Conservation (phyloP, 176 grass and related monocot genomes). For the Juncus effusus region DNA sequence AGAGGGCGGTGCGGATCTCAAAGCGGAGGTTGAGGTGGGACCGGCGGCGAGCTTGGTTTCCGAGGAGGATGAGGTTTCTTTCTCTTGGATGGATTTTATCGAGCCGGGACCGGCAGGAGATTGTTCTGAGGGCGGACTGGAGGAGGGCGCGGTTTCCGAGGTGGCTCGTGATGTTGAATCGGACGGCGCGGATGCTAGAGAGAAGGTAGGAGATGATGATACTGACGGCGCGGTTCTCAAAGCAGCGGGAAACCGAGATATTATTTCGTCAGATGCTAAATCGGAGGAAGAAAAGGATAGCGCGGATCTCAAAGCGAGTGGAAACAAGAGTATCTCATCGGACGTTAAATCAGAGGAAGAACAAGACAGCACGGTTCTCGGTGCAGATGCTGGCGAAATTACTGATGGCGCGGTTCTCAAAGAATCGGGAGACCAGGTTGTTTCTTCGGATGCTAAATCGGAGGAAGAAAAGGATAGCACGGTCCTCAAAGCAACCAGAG, state of each 20-base stretch:
- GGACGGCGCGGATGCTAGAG: neutral
- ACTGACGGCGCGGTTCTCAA: neutral
- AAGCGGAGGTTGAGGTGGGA: constrained; percentile 6
- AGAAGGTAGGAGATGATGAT: neutral
- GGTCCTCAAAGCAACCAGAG: neutral
- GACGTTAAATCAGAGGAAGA: constrained; percentile 13
- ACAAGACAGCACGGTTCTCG: neutral
- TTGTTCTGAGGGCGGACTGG: neutral
- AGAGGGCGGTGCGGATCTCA: neutral
- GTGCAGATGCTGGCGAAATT: too few relatives aligned
- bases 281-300: neutral
- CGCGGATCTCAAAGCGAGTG: neutral
- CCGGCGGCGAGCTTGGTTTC: neutral
- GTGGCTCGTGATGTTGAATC: constrained; percentile 1
- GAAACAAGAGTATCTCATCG: neutral
- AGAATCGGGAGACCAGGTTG: neutral
- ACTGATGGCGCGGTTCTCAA: too few relatives aligned
- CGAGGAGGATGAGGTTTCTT: constrained; percentile 9
- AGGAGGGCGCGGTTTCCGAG: constrained; percentile 8
- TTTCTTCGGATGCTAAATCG: neutral
- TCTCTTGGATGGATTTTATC: constrained; percentile 64
- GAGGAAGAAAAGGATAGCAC: neutral
- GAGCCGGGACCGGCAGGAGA: constrained; percentile 2
- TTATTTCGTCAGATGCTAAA: neutral
- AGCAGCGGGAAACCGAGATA: too few relatives aligned